A percentile compares a stretch with the other conserved stretches of the same genome.
Conservation (phyloP, 2,329 filamentous ascomycete genomes). For the Grosmannia serpens region DNA sequence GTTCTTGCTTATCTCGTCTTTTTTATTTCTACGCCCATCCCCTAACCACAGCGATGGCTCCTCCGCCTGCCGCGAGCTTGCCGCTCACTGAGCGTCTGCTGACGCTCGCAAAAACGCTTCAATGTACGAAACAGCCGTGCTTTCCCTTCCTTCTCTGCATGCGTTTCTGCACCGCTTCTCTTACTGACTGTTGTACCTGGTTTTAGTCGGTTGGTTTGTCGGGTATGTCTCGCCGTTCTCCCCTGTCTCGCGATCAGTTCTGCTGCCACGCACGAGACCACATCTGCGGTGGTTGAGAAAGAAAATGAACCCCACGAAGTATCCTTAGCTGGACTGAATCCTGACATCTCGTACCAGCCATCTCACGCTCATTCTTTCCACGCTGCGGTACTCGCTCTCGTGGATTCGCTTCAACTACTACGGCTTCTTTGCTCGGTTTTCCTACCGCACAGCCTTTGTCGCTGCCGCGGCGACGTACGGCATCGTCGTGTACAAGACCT, state of each 20-base stretch:
- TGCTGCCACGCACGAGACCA: background rate
- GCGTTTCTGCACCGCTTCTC: constrained; percentile 1
- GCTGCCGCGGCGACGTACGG: constrained; percentile 88
- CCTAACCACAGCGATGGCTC: constrained; percentile 44
- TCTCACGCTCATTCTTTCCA: constrained; percentile 70
- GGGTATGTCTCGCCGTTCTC: constrained; percentile 48
- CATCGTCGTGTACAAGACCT: constrained; percentile 97
- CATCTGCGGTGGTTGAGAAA: background rate
- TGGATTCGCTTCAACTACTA: constrained; percentile 85
- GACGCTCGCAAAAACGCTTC: constrained; percentile 74
- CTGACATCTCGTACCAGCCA: constrained; percentile 44
- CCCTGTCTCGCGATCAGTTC: background rate
- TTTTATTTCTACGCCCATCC: background rate
- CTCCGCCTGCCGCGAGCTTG: constrained; percentile 57
- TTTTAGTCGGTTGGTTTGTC: constrained; percentile 63
- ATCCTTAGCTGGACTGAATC: no score
- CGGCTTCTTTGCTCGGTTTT: constrained; percentile 63
- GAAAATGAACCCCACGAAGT: background rate
- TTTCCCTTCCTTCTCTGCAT: background rate
- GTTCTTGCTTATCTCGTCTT: background rate
- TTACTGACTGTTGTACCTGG: constrained; percentile 6
- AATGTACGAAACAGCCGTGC: constrained; percentile 53
- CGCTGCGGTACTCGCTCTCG: constrained; percentile 72
- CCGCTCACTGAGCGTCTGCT: constrained; percentile 66
- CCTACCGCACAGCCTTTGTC: constrained; percentile 83